Conservation (phyloP, 179 eudicot genomes). For the Vitellaria paradoxa region DNA sequence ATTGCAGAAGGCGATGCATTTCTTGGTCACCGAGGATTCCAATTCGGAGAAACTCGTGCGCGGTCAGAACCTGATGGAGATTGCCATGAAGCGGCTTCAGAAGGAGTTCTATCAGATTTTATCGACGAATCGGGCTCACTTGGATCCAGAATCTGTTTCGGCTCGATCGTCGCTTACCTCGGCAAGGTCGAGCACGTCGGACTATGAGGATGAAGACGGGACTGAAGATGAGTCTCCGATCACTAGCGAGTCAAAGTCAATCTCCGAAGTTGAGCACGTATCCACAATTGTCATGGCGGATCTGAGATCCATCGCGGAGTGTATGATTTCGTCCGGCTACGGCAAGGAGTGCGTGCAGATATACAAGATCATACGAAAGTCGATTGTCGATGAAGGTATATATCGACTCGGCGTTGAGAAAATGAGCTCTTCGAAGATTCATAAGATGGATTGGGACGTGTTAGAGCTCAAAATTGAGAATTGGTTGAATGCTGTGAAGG, state of each 20-base stretch:
- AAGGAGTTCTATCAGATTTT: conserved; percentile 54
- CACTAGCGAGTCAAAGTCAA: conserved; percentile 12
- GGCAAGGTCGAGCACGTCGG: conserved; percentile 29
- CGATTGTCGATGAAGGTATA: conserved; percentile 50
- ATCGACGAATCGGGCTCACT: conserved; percentile 39
- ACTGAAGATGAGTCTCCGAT: conserved; percentile 20
- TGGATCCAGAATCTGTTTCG: conserved; percentile 54
- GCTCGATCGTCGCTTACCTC: conserved; percentile 33
- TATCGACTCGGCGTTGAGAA: conserved; percentile 41
- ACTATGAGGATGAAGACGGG: conserved; percentile 29
- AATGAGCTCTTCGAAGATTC: conserved; percentile 35
- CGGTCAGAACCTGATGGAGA: conserved; percentile 45
- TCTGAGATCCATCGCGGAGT: conserved; percentile 58
- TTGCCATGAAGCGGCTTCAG: conserved; percentile 54
- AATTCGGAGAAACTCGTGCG: conserved; percentile 34
- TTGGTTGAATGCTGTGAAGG: conserved; percentile 44
- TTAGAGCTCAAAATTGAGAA: conserved; percentile 42
- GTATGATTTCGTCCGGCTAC: conserved; percentile 72
- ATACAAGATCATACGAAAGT: conserved; percentile 47
- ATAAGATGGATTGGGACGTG: conserved; percentile 59
- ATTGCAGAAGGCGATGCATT: conserved; percentile 44
- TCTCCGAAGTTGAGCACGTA: conserved; percentile 29
- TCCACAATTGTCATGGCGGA: conserved; percentile 44
- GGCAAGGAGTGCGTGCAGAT: conserved; percentile 67
- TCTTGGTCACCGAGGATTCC: conserved; percentile 22